Evolutionary conservation across 495 filamentous ascomycete genomes (phyloP).

Genomic region (Penicillium simplicissimum): DNA sequence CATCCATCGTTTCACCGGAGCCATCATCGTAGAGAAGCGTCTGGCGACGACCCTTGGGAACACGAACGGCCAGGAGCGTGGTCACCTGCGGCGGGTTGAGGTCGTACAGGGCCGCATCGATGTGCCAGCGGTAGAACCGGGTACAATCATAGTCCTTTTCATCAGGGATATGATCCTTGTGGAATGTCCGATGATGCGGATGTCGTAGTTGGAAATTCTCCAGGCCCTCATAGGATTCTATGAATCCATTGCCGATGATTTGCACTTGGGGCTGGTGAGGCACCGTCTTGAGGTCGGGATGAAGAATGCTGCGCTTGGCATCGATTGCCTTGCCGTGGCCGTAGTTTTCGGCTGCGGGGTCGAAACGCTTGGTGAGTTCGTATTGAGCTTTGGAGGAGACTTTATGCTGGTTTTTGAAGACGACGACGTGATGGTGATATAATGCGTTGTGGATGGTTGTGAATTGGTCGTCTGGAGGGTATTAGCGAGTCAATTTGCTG

Average conservation of each 20-base stretch:
- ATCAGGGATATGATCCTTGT: slow-evolving; percentile 60
- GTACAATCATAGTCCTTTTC: slow-evolving; percentile 66
- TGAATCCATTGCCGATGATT: slow-evolving; percentile 71
- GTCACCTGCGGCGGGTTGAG: slow-evolving; percentile 70
- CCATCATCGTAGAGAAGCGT: slow-evolving; percentile 71
- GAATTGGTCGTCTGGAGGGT: slow-evolving; percentile 56
- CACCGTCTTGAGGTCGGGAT: slow-evolving; percentile 76
- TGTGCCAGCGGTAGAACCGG: slow-evolving; percentile 78
- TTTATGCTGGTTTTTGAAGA: slow-evolving; percentile 65
- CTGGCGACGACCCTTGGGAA: slow-evolving; percentile 64
- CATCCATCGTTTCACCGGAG: slow-evolving; percentile 63
- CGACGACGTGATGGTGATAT: slow-evolving; percentile 62
- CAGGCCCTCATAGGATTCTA: slow-evolving; percentile 66
- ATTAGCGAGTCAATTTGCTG: background rate
- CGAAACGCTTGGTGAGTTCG: slow-evolving; percentile 68
- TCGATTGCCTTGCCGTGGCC: slow-evolving; percentile 73
- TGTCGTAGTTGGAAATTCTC: slow-evolving; percentile 65
- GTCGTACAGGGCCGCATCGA: slow-evolving; percentile 74
- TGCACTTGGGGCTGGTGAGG: slow-evolving; percentile 79
- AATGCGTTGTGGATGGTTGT: slow-evolving; percentile 57
- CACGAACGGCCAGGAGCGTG: slow-evolving; percentile 64
- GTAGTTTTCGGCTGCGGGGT: slow-evolving; percentile 62
- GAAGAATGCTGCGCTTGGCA: slow-evolving; percentile 65
- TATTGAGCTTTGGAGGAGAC: slow-evolving; percentile 68
- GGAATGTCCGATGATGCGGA: slow-evolving; percentile 74